These are phyloP conservation scores for Penicillium sp. DNA, from an alignment of 2,329 filamentous ascomycete species.

Conservation along the genomic window DNA sequence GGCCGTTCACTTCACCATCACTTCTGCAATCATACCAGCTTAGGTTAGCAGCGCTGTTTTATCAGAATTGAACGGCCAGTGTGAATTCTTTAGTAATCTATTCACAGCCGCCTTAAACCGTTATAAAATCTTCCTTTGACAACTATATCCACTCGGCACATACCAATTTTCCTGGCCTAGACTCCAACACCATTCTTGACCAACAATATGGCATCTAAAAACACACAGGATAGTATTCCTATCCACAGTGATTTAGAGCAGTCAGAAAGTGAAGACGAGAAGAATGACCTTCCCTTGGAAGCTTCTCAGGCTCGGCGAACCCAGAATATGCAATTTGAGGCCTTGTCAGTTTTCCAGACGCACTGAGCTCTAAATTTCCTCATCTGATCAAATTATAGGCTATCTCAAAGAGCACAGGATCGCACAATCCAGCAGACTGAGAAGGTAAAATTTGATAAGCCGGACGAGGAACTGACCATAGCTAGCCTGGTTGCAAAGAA, in stretches of 20 bases:
- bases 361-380: neutral
- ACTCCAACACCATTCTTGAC: neutral
- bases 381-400: slow-evolving; percentile 22
- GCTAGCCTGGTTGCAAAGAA: slow-evolving; percentile 55
- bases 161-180: neutral
- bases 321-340: slow-evolving; percentile 54
- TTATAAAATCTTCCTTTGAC: neutral
- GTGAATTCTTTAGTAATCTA: neutral
- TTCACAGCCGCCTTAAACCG: neutral
- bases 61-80: neutral
- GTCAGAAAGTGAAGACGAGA: slow-evolving; percentile 32
- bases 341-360: slow-evolving; percentile 36
- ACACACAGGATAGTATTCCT: neutral
- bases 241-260: slow-evolving; percentile 22
- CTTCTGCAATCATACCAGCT: neutral
- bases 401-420: slow-evolving; percentile 44
- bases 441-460: slow-evolving; percentile 27
- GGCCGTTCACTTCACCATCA: neutral
- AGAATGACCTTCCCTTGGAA: slow-evolving; percentile 15
- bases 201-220: slow-evolving; percentile 1
- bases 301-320: slow-evolving; percentile 49
- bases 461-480: slow-evolving; percentile 54
- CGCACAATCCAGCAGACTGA: slow-evolving; percentile 43
- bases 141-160: neutral
- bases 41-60: neutral